These are phyloP conservation scores for Paramecium sonneborni DNA, from an alignment of 73 alveolate genomes.

Conservation along the genomic window DNA sequence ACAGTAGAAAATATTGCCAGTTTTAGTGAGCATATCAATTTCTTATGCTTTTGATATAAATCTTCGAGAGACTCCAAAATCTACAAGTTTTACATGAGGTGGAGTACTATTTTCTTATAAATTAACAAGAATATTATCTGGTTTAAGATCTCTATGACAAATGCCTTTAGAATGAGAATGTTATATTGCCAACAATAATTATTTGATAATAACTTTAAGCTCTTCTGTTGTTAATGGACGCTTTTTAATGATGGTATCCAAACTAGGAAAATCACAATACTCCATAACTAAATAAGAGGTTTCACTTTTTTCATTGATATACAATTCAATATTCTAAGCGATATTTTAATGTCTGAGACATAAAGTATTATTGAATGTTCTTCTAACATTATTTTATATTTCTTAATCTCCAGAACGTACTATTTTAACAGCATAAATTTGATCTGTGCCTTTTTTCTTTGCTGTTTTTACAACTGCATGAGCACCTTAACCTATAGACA, in stretches of 20 bases:
- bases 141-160: constrained; percentile 66
- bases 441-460: constrained; percentile 10
- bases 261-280: constrained; percentile 44
- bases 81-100: neutral
- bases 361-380: constrained; percentile 43
- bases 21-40: constrained; percentile 13
- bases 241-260: constrained; percentile 21
- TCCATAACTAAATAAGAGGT: constrained; percentile 62
- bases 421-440: constrained; percentile 58
- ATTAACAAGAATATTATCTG: constrained; percentile 51
- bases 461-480: constrained; percentile 55
- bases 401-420: constrained; percentile 53
- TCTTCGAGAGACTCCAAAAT: constrained; percentile 48
- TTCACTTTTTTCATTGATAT: constrained; percentile 48
- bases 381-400: constrained; percentile 28
- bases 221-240: neutral
- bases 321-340: constrained; percentile 12
- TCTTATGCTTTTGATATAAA: neutral
- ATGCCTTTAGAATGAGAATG: constrained; percentile 59
- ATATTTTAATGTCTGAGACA: constrained; percentile 37
- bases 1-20: constrained; percentile 32
- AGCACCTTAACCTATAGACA: constrained; percentile 34
- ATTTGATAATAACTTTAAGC: constrained; percentile 2
- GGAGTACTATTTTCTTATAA: neutral
- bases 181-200: constrained; percentile 32